Base-by-base conservation (phyloP, 1,139 yeast species). In the Lodderomyces margitis region DNA sequence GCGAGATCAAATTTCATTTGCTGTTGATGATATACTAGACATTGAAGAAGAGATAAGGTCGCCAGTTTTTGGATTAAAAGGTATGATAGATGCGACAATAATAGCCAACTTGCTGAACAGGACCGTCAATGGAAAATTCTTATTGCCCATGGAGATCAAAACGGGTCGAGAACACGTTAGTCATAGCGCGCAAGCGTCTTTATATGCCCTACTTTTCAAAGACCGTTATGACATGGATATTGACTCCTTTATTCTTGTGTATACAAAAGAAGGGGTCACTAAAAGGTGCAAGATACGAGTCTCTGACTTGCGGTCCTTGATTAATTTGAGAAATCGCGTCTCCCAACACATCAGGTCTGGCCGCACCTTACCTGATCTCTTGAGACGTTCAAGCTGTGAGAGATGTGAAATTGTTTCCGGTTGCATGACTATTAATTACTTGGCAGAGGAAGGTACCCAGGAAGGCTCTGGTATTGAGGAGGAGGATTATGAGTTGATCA, bases 41-140 rank as follows among this genome's bases (percentile, higher is more conserved):
- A 78, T 87, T 15, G 99, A 92, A 59, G 98, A 92, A 55, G 87
- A 83, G 52, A 81, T 92, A 16, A 83, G 95, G 87, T 87, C 97
- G 0, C 96, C 97, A 0, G 75, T 79, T 56, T 89, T 76, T 66
- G 99, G 99, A 0, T 64, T 94, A n/a, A 81, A 87, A 50, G 99
- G 99, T 1, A 79, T 83, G 54, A 80, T 91, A 12, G 99, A 92
- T 64, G 96, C 84, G 1, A 87, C 96, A 0, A 74, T 89, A 1
- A 86, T 85, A 51, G 85, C 86, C 0, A 61, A 68, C 24, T 53
- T 75, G 5, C 50, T 57, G 23, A 64, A 66, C 5, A 49, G 51
- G 5, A 37, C 41, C 8, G 33, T 43, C 24, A 49, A 45, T 3
- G 78, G 77, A 6, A 73, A 68, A 16, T 71, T 57, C 45, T 70